A percentile compares a stretch with the other conserved stretches of the same genome.
Conservation (phyloP, 352 stramenopile species). For the Phytophthora pistaciae region DNA sequence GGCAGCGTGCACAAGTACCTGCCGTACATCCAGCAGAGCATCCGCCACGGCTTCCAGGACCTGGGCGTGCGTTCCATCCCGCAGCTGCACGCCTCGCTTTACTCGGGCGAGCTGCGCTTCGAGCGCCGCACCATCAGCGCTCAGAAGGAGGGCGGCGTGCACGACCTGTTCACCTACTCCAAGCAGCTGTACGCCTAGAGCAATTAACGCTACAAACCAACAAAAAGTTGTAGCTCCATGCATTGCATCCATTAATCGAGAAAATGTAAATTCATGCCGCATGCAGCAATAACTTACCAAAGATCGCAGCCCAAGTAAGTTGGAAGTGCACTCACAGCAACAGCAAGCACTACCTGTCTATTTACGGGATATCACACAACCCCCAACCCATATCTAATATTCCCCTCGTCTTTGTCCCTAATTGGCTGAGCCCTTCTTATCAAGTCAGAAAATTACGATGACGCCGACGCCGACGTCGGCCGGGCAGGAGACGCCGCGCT, state of each 20-base stretch:
- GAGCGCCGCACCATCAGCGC: constrained; percentile 97
- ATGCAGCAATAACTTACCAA: constrained; percentile 1
- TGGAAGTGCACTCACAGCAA: constrained; percentile 17
- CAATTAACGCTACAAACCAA: background rate
- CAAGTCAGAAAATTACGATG: constrained; percentile 33
- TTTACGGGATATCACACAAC: constrained; percentile 1
- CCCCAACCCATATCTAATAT: background rate
- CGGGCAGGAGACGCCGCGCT: constrained; percentile 40
- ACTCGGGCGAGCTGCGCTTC: constrained; percentile 88
- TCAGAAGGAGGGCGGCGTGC: constrained; percentile 97
- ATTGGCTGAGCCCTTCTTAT: constrained; percentile 23
- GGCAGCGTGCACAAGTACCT: constrained; percentile 98
- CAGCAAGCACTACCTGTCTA: background rate
- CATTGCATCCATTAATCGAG: constrained; percentile 7
- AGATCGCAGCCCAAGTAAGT: constrained; percentile 14
- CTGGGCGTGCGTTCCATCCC: constrained; percentile 91
- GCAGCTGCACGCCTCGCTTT: constrained; percentile 83
- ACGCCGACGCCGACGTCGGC: constrained; percentile 25
- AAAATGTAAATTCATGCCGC: constrained; percentile 20
- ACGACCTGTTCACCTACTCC: constrained; percentile 97
- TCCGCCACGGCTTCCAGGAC: constrained; percentile 98
- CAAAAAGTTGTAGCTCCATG: background rate
- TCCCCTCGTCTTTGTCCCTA: constrained; percentile 18
- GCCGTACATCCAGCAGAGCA: constrained; percentile 97
- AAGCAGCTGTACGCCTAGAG: constrained; percentile 84